Evolutionary conservation across 371 early-diverging fungal genomes (phyloP).

Genomic region (Encephalitozoon hellem): DNA sequence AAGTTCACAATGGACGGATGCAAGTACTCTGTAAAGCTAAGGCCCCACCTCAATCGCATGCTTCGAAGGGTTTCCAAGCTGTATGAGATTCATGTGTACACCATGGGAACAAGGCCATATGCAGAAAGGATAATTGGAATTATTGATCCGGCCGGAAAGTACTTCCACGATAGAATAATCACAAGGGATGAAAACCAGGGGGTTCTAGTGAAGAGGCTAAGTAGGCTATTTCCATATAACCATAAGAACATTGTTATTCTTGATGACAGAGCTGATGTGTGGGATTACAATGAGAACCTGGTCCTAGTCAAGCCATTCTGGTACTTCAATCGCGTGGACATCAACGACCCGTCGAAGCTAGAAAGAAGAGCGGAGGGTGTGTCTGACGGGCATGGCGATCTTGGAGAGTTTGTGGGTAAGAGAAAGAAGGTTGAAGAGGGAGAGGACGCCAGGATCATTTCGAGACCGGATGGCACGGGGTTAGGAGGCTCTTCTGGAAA

Average conservation of each 20-base stretch:
- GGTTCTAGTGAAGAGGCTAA: constrained; percentile 71
- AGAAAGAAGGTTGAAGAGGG: not conserved
- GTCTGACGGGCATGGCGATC: not conserved
- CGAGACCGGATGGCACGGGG: not conserved
- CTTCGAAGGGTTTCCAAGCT: constrained; percentile 64
- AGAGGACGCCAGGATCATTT: not conserved
- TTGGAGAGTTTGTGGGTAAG: not conserved
- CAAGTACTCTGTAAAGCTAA: constrained; percentile 47
- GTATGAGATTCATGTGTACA: constrained; percentile 89
- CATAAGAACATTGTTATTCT: constrained; percentile 88
- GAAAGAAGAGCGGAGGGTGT: not conserved
- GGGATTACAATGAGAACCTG: constrained; percentile 64
- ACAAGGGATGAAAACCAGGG: constrained; percentile 82
- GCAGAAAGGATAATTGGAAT: constrained; percentile 75
- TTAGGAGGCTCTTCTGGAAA: not conserved
- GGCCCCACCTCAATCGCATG: constrained; percentile 72
- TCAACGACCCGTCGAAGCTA: constrained; percentile 51
- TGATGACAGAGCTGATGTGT: constrained; percentile 93
- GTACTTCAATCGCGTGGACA: constrained; percentile 47
- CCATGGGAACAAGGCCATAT: constrained; percentile 90
- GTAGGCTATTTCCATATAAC: constrained; percentile 78
- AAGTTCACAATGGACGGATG: constrained; percentile 14
- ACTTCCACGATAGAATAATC: constrained; percentile 79
- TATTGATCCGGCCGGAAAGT: constrained; percentile 71
- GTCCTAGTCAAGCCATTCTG: constrained; percentile 53